These are phyloP conservation scores for Cercospora canescens DNA, from an alignment of 2,329 filamentous ascomycete species.

Conservation along the genomic window DNA sequence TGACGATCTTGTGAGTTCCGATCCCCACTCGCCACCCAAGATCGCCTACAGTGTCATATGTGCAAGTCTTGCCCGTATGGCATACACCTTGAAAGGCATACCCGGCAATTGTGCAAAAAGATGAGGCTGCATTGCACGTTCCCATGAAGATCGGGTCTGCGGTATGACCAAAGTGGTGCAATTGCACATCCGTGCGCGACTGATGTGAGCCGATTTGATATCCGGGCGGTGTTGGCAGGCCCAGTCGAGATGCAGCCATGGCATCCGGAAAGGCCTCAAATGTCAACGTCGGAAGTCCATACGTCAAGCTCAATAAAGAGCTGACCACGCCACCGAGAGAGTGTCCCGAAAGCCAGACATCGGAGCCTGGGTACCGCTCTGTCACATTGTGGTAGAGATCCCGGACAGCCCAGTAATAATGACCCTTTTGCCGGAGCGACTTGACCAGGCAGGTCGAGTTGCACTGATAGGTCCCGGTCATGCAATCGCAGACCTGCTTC, in stretches of 20 bases:
- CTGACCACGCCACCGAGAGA: conserved; percentile 88
- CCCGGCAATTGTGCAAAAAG: conserved; percentile 84
- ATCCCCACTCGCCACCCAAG: conserved; percentile 91
- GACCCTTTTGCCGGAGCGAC: conserved; percentile 72
- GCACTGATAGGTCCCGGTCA: conserved; percentile 81
- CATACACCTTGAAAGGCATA: conserved; percentile 95
- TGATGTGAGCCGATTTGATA: conserved; percentile 69
- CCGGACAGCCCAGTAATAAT: conserved; percentile 86
- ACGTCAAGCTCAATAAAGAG: conserved; percentile 86
- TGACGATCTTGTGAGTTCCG: conserved; percentile 85
- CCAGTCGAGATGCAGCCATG: conserved; percentile 78
- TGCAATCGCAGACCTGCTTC: conserved; percentile 91
- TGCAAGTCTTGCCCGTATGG: conserved; percentile 83
- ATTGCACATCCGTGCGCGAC: conserved; percentile 69
- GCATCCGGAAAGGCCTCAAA: conserved; percentile 94
- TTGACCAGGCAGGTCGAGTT: conserved; percentile 85
- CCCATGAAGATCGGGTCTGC: conserved; percentile 95
- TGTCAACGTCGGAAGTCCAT: conserved; percentile 85
- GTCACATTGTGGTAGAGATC: conserved; percentile 93
- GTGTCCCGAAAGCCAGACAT: conserved; percentile 88
- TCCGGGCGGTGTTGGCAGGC: conserved; percentile 81
- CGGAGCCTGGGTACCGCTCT: conserved; percentile 77
- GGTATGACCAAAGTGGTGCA: conserved; percentile 91
- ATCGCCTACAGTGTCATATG: conserved; percentile 89
- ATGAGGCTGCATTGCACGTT: conserved; percentile 85